A percentile compares a stretch with the other conserved stretches of the same genome.
Conservation (phyloP, 805 yeast species). For the Teunomyces tritomae region DNA sequence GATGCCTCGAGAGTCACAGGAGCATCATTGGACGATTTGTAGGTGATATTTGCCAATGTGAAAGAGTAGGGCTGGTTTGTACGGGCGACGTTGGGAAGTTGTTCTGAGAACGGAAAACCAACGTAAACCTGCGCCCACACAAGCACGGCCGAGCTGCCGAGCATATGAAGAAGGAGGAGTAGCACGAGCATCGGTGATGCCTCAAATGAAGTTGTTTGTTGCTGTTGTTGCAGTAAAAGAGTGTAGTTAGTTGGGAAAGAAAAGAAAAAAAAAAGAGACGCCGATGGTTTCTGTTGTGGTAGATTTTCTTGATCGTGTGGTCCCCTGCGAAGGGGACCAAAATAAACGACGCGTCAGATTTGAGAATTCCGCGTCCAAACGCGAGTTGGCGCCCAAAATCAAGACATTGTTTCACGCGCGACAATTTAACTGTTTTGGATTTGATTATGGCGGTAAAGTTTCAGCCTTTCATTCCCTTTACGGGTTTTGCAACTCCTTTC, state of each 20-base stretch:
- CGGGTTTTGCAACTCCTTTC: no score
- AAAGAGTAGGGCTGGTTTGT: conserved; percentile 60
- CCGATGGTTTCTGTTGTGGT: not conserved
- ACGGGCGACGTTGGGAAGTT: conserved; percentile 85
- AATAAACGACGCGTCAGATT: not conserved
- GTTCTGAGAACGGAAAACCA: conserved; percentile 79
- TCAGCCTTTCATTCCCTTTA: no score
- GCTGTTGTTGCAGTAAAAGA: not conserved
- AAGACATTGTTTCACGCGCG: conserved; percentile 1
- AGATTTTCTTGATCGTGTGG: not conserved
- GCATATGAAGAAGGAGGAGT: conserved; percentile 9
- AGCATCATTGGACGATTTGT: conserved; percentile 33
- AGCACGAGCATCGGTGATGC: conserved; percentile 8
- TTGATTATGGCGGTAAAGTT: no score
- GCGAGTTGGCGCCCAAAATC: not conserved
- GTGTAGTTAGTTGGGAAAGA: not conserved
- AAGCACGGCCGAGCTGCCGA: conserved; percentile 6
- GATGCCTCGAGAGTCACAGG: conserved; percentile 54
- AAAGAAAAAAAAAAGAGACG: not conserved
- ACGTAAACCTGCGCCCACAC: conserved; percentile 47
- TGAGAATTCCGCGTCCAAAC: not conserved
- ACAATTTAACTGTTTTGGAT: no score
- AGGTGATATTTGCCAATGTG: conserved; percentile 70
- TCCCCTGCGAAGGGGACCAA: not conserved
- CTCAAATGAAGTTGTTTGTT: no score